These are phyloP conservation scores for Rhizopogon roseolus DNA, from an alignment of 768 basidiomycete genomes.

Conservation along the genomic window DNA sequence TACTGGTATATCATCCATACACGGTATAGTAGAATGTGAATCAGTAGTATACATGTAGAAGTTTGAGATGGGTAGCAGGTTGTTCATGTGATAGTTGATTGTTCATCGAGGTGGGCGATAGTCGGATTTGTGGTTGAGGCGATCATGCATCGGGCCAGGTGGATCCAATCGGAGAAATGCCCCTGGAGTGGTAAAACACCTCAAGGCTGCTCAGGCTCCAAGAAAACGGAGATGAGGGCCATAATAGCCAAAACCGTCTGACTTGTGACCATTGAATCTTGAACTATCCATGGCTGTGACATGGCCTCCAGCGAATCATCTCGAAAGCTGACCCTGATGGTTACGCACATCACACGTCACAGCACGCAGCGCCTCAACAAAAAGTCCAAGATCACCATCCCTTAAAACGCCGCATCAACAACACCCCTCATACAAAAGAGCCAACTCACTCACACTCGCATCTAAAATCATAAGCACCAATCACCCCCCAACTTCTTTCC, in stretches of 20 bases:
- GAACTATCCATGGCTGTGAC: neutral
- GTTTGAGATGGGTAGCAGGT: neutral
- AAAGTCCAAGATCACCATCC: neutral
- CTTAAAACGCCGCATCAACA: neutral
- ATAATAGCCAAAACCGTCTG: too few species aligned
- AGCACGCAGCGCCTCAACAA: neutral
- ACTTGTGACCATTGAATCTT: too few species aligned
- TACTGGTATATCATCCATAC: neutral
- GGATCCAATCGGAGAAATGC: too few species aligned
- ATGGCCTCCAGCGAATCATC: neutral
- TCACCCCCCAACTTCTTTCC: neutral
- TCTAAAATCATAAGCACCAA: too few species aligned
- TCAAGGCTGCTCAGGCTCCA: too few species aligned
- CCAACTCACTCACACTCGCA: neutral
- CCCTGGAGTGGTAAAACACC: too few species aligned
- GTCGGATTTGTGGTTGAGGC: too few species aligned
- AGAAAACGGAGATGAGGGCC: too few species aligned
- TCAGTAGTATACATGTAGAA: neutral
- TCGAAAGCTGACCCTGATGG: neutral
- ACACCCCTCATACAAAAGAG: neutral
- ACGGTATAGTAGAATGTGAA: neutral
- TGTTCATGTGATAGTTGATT: neutral
- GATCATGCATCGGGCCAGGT: too few species aligned
- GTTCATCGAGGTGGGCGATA: neutral
- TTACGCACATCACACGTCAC: neutral